These are phyloP conservation scores for Selaginella tamariscina DNA, from an alignment of 75 land plant genomes.

Conservation along the genomic window DNA sequence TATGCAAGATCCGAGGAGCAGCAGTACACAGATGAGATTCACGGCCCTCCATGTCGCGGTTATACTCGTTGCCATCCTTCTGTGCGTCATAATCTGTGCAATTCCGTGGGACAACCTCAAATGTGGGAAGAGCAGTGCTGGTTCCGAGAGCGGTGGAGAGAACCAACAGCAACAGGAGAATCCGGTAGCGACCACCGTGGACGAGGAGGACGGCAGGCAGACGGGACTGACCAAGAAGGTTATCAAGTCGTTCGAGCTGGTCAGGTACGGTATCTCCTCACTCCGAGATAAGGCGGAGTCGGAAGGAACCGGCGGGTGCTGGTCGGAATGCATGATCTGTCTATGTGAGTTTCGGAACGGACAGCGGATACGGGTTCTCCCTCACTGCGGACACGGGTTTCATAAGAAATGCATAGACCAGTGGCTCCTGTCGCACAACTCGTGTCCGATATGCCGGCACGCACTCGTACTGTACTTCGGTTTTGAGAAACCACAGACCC, in stretches of 20 bases:
- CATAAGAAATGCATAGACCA: slow-evolving; percentile 51
- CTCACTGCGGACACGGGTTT: slow-evolving; percentile 61
- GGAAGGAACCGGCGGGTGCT: neutral
- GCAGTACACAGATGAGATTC: neutral
- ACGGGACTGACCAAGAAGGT: neutral
- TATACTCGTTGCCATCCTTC: neutral
- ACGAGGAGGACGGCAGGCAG: neutral
- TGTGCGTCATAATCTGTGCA: neutral
- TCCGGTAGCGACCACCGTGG: neutral
- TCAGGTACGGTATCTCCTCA: neutral
- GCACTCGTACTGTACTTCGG: too few relatives aligned
- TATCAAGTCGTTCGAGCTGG: neutral
- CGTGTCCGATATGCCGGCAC: slow-evolving; percentile 61
- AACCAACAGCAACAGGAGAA: neutral
- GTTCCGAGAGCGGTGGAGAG: neutral
- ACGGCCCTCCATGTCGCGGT: neutral
- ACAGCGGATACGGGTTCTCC: slow-evolving; percentile 34
- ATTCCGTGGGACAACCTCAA: neutral
- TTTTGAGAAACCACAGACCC: too few relatives aligned
- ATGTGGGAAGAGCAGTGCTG: neutral
- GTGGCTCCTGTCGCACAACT: slow-evolving; percentile 53
- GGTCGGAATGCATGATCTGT: slow-evolving; percentile 40
- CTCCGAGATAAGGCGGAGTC: neutral
- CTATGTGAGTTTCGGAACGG: slow-evolving; percentile 42
- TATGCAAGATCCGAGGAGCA: too few relatives aligned